phyloP scores from a whole-genome alignment of 352 stramenopile genomes.

The Thraustotheca clavata region DNA sequence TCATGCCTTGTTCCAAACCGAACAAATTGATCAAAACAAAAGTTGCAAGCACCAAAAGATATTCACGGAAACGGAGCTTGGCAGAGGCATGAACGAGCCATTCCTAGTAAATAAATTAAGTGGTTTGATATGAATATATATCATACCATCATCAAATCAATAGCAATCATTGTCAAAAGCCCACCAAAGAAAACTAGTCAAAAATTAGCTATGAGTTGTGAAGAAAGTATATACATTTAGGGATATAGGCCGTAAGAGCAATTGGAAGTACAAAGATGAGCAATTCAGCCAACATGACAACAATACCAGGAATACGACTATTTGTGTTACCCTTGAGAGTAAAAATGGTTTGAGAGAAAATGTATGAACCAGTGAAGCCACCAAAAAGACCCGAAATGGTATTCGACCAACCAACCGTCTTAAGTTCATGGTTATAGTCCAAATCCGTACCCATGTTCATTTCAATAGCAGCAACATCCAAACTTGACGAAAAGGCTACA shows the following conservation, averaged over 20 bases:
- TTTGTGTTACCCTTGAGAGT: constrained; percentile 52
- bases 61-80: constrained; percentile 75
- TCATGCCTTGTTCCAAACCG: constrained; percentile 88
- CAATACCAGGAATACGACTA: constrained; percentile 56
- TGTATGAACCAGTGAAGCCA: constrained; percentile 86
- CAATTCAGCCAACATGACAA: constrained; percentile 44
- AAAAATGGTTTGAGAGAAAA: constrained; percentile 93
- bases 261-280: constrained; percentile 72
- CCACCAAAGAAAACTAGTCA: constrained; percentile 88
- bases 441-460: constrained; percentile 89
- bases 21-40: constrained; percentile 87
- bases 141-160: constrained; percentile 85
- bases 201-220: neutral
- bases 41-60: constrained; percentile 83
- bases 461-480: constrained; percentile 93
- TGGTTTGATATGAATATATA: neutral
- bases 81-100: constrained; percentile 53
- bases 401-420: constrained; percentile 92
- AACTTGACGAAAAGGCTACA: constrained; percentile 89
- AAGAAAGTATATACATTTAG: constrained; percentile 60
- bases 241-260: constrained; percentile 86
- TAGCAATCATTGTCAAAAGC: constrained; percentile 94
- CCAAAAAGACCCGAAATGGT: constrained; percentile 76
- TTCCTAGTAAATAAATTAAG: constrained; percentile 24
- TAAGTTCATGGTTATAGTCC: constrained; percentile 91